Base-by-base conservation (phyloP, 2,329 filamentous ascomycete species). In the Chrysosporium keratinophilum region DNA sequence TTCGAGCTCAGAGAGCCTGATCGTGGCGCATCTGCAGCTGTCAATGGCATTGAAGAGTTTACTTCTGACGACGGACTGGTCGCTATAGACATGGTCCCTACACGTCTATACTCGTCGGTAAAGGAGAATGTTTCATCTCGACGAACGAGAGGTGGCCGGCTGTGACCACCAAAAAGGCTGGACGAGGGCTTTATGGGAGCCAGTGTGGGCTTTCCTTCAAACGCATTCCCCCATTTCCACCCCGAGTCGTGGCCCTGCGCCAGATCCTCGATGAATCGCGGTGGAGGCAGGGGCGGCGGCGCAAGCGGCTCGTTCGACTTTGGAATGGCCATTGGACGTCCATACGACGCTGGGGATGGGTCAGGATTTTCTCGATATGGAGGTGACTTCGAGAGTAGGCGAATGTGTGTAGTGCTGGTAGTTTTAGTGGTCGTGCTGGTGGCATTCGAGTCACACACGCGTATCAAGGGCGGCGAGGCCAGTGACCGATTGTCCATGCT, bases 241-340 rank as follows among this genome's bases (percentile, higher is more conserved):
- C 77, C 81, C 53, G 77, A 74, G 67, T 85, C 82, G 61, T 78
- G 74, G 35, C 79, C 80, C 58, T 74, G 67, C 60, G 74, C 71
- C 59, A 81, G 69, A 56, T 80, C 77, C 59, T 74, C 72, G 56
- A 84, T 76, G 64, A 76, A 71, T 66, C 74, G 75, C 50, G 82
- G 79, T 55, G 83, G 83, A 61, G 82, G 83, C 62, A 85, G 73
- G 48, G 82, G 81, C 58, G 83, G 82, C 55, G 83, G 82, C 49
- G 74, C 41, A 42, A 67, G 64, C 48, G 69, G 64, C 55, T 70
- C 65, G 63, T 76, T 74, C 56, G 76, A 73, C 63, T 78, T 75
- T 48, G 80, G 80, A 64, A 86, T 84, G 56, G 81, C 73, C 79
- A 85, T 81, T 60, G 80, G 77, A 12, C 41, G 41, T 58, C 75